Conservation (phyloP, 2,329 filamentous ascomycete genomes). For the Colletotrichum filicis region DNA sequence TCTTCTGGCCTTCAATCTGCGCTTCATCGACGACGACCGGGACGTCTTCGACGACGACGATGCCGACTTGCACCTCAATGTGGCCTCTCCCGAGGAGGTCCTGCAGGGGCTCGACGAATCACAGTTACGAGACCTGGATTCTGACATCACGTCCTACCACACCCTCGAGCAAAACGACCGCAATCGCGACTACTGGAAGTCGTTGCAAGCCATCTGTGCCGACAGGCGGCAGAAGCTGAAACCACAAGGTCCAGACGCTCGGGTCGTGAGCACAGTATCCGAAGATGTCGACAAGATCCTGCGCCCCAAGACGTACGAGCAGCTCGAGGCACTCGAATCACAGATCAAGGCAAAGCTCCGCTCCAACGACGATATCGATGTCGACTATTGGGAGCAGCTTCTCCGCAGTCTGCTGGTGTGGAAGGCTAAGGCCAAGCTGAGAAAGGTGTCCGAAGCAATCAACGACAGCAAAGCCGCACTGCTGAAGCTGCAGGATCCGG, state of each 20-base stretch:
- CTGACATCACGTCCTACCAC: conserved; percentile 84
- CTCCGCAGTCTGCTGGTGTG: conserved; percentile 86
- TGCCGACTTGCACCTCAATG: conserved; percentile 75
- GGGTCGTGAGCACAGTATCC: conserved; percentile 84
- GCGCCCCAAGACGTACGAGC: conserved; percentile 84
- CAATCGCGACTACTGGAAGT: conserved; percentile 93
- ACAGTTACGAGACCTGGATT: conserved; percentile 80
- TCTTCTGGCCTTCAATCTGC: conserved; percentile 89
- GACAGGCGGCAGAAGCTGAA: conserved; percentile 77
- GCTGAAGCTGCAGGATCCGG: conserved; percentile 74
- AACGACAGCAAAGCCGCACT: conserved; percentile 68
- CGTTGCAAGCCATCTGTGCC: conserved; percentile 84
- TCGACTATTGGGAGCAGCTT: conserved; percentile 97
- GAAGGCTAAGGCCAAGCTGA: conserved; percentile 90
- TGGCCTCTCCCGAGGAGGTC: conserved; percentile 84
- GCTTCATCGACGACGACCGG: conserved; percentile 86
- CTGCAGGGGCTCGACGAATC: conserved; percentile 76
- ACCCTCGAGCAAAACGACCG: conserved; percentile 80
- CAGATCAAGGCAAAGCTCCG: conserved; percentile 89
- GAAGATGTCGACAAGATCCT: conserved; percentile 90
- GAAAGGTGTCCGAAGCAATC: conserved; percentile 81
- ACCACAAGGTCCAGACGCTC: conserved; percentile 70
- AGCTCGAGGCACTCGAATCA: conserved; percentile 86
- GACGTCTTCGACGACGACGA: conserved; percentile 90
- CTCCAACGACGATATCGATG: conserved; percentile 92